Base-by-base conservation (phyloP, 2,329 filamentous ascomycete species). In the Pseudogymnoascus sp. region DNA sequence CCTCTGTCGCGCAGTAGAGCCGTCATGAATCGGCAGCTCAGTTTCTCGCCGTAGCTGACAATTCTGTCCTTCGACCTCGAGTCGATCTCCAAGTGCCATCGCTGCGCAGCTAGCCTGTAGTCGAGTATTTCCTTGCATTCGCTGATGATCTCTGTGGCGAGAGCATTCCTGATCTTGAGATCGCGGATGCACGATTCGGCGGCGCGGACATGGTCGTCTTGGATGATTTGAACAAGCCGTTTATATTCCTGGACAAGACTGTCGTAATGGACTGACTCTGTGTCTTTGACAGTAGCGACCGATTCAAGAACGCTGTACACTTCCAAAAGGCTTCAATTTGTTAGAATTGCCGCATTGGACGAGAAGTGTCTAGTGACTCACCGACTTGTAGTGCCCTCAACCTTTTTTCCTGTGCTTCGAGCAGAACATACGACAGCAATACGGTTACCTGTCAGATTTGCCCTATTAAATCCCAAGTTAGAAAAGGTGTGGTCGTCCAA, bases 371-470 rank as follows among this genome's bases (percentile, higher is more conserved):
- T 58, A 35, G 18, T 70, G 73, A 82, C 87, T 83, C 77, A 92
- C 89, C 91, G 85, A 76, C 95, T 97, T 37, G 94, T 99, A 63
- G 94, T 99, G 64, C 94, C 94, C 68, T 95, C 91, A 60, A 87
- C 84, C 78, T 99, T 99, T 73, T 93, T 96, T 65, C 91, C 92
- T 63, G 90, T 94, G 76, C 91, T 97, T 72, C 94, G 82, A 41
- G 94, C 94, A 64, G 94, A 99, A 77, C 94, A 99, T 62, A 99
- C 93, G 62, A 99, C 88, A 61, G 91, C 92, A 65, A 97, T 86
- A 73, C 87, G 87, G 71, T 91, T 86, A 62, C 84, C 78, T 60
- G 78, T 78, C 61, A 95, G 75, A 71, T 79, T 82, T 18, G 81
- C 77, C 67, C 85, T 88, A 20, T 30, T 54, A 62, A 61, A 25